phyloP scores from a whole-genome alignment of 2,329 filamentous ascomycete genomes.

The Gnomoniopsis sp. region DNA sequence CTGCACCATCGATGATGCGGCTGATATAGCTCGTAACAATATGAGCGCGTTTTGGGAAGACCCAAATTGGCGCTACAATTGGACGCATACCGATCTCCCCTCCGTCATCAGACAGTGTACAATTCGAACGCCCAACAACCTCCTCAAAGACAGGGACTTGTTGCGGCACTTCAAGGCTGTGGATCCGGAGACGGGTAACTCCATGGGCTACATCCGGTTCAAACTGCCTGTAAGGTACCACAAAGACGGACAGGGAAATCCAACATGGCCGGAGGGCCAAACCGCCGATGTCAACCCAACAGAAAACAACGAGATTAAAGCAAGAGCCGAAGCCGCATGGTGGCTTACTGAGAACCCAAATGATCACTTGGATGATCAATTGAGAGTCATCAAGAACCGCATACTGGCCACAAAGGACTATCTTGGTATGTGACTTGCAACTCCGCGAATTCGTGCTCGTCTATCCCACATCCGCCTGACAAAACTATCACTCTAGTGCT shows the following conservation, averaged over 20 bases:
- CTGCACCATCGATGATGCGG: constrained; percentile 17
- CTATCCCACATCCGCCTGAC: not conserved
- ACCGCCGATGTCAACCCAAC: constrained; percentile 12
- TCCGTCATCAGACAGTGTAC: constrained; percentile 3
- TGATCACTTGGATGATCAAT: constrained; percentile 17
- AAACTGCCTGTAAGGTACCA: constrained; percentile 9
- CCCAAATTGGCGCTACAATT: constrained; percentile 18
- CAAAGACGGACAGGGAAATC: not conserved
- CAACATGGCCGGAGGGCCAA: constrained; percentile 19
- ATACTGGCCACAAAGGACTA: constrained; percentile 17
- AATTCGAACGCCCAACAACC: constrained; percentile 14
- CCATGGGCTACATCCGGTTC: constrained; percentile 23
- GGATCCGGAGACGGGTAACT: constrained; percentile 18
- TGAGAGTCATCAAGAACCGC: constrained; percentile 12
- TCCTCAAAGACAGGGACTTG: constrained; percentile 17
- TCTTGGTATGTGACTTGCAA: constrained; percentile 9
- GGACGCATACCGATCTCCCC: constrained; percentile 8
- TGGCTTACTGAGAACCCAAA: constrained; percentile 12
- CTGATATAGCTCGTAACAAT: constrained; percentile 20
- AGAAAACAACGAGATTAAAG: constrained; percentile 13
- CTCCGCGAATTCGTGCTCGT: not conserved
- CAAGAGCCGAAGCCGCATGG: constrained; percentile 12
- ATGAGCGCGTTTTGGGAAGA: constrained; percentile 22
- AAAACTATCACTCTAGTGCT: constrained; percentile 15
- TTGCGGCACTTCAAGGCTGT: constrained; percentile 22